A percentile compares a stretch with the other conserved stretches of the same genome.
Conservation (phyloP, 1,284 basidiomycete genomes). For the Flammula alnicola region DNA sequence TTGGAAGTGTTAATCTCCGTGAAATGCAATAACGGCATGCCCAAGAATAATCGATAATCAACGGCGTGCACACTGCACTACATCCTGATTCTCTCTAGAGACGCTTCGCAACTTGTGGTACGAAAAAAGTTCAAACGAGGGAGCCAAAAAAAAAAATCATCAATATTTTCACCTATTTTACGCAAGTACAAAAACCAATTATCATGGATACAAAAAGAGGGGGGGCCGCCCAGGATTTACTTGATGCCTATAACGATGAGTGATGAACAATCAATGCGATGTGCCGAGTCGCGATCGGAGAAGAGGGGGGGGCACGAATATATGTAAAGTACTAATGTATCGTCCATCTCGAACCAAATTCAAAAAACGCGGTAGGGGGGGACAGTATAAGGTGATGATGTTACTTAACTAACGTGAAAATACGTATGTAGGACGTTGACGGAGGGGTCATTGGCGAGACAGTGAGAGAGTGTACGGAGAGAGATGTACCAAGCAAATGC, state of each 20-base stretch:
- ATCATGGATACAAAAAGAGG: constrained; percentile 19
- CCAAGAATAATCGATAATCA: no score
- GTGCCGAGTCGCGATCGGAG: constrained; percentile 3
- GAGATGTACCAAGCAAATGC: not conserved
- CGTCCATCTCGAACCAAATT: constrained; percentile 18
- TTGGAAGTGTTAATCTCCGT: constrained; percentile 4
- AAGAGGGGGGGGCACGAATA: constrained; percentile 4
- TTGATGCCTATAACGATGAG: constrained; percentile 1
- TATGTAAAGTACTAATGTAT: constrained; percentile 21
- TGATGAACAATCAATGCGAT: no score
- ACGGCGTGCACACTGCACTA: no score
- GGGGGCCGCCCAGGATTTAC: constrained; percentile 7
- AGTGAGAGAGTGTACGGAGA: not conserved
- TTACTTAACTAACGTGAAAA: constrained; percentile 3
- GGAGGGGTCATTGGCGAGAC: not conserved
- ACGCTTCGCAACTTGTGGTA: no score
- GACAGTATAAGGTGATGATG: constrained; percentile 9
- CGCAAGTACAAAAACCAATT: constrained; percentile 14
- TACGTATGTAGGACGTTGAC: no score
- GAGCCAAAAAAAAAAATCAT: not conserved
- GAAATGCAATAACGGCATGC: constrained; percentile 13
- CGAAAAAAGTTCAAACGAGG: no score
- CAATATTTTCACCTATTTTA: constrained; percentile 10
- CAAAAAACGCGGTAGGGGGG: constrained; percentile 6
- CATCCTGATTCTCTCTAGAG: no score